Evolutionary conservation across 2,329 filamentous ascomycete species (phyloP).

Genomic region (Trichothecium roseum): DNA sequence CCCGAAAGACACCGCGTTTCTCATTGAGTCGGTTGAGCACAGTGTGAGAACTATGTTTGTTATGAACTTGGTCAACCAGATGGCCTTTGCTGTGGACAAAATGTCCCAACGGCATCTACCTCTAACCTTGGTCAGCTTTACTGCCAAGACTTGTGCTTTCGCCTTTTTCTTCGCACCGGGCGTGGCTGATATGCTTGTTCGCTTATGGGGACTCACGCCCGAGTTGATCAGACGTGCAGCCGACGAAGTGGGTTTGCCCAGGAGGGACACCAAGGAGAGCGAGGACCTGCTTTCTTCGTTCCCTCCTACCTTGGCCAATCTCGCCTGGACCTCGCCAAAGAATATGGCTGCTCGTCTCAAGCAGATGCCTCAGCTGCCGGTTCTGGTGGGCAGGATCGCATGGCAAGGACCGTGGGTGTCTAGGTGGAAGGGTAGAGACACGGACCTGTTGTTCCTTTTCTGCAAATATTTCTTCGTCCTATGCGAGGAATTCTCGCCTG

Average conservation of each 20-base stretch:
- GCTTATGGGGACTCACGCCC: constrained; percentile 66
- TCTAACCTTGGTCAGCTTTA: constrained; percentile 66
- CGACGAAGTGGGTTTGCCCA: constrained; percentile 55
- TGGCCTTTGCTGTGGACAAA: constrained; percentile 79
- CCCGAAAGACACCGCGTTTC: constrained; percentile 30
- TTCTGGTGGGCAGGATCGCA: constrained; percentile 61
- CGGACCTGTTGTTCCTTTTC: constrained; percentile 85
- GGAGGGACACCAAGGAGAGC: constrained; percentile 43
- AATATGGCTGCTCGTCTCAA: constrained; percentile 47
- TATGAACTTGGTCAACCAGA: constrained; percentile 70
- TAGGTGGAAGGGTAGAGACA: constrained; percentile 79
- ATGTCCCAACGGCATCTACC: constrained; percentile 67
- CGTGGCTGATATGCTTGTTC: constrained; percentile 71
- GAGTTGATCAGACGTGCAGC: constrained; percentile 62
- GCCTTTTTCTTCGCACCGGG: constrained; percentile 89
- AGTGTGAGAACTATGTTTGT: constrained; percentile 83
- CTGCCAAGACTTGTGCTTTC: constrained; percentile 83
- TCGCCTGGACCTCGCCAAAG: constrained; percentile 45
- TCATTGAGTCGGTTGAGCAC: constrained; percentile 65
- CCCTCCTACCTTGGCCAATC: constrained; percentile 50
- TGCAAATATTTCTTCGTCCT: constrained; percentile 80
- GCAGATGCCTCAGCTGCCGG: constrained; percentile 51
- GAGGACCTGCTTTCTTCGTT: constrained; percentile 60
- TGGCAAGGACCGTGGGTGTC: constrained; percentile 82
- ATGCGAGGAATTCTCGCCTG: constrained; percentile 60